Percentiles rank a stretch among this genome's conserved stretches.
Conservation (phyloP, 495 filamentous ascomycete species). For the Durotheca rogersii region DNA sequence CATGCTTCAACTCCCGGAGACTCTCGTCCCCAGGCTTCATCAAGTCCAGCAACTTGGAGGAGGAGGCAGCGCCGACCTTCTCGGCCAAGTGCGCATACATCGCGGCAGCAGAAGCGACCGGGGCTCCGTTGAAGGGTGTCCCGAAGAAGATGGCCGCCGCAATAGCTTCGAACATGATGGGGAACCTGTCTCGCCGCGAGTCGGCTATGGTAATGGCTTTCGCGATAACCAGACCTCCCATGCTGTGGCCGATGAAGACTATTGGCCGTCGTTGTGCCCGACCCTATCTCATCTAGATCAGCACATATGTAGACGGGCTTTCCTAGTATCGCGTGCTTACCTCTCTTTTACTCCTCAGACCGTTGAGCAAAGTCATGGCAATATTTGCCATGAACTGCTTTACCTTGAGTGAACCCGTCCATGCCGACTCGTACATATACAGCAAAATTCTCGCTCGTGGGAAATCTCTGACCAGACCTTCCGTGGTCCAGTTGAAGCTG, state of each 20-base stretch:
- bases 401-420: slow-evolving; percentile 35
- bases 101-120: slow-evolving; percentile 30
- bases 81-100: slow-evolving; percentile 36
- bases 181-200: slow-evolving; percentile 30
- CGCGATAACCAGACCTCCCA: slow-evolving; percentile 63
- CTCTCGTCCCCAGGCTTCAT: slow-evolving; percentile 37
- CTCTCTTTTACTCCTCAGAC: slow-evolving; percentile 31
- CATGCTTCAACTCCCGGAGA: slow-evolving; percentile 36
- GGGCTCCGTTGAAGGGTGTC: slow-evolving; percentile 40
- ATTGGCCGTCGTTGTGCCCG: slow-evolving; percentile 57
- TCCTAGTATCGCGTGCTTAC: slow-evolving; percentile 7
- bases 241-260: slow-evolving; percentile 66
- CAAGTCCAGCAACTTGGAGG: slow-evolving; percentile 37
- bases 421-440: slow-evolving; percentile 39
- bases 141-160: slow-evolving; percentile 40
- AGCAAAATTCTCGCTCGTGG: slow-evolving; percentile 34
- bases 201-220: slow-evolving; percentile 41
- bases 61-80: slow-evolving; percentile 27
- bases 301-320: not conserved
- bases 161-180: slow-evolving; percentile 40
- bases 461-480: slow-evolving; percentile 34
- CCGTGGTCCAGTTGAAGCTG: slow-evolving; percentile 58
- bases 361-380: slow-evolving; percentile 33
- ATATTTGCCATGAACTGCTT: slow-evolving; percentile 39
- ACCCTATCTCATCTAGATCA: slow-evolving; percentile 25